A percentile compares a stretch with the other conserved stretches of the same genome.
These are phyloP conservation scores for Amphirosellinia nigrospora DNA, from an alignment of 495 filamentous ascomycete species.

Conservation along the genomic window DNA sequence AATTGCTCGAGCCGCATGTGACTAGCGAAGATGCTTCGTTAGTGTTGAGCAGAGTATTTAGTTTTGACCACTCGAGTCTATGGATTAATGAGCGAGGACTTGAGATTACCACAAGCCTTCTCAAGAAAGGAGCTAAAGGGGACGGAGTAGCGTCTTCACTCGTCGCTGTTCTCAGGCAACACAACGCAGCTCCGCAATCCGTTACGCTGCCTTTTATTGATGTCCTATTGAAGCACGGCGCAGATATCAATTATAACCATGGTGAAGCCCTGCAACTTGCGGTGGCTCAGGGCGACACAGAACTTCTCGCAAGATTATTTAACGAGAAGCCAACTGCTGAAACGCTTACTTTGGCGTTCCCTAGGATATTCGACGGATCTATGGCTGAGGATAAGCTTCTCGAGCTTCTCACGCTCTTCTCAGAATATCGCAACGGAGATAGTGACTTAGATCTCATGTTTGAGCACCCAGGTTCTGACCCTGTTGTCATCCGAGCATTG, in stretches of 20 bases:
- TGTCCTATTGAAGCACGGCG: constrained; percentile 43
- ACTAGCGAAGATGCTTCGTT: constrained; percentile 45
- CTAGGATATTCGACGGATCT: constrained; percentile 47
- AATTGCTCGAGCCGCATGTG: constrained; percentile 44
- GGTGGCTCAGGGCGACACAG: constrained; percentile 44
- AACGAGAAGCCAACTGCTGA: constrained; percentile 45
- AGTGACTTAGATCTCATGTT: constrained; percentile 51
- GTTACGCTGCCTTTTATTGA: constrained; percentile 44
- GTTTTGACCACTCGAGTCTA: constrained; percentile 32
- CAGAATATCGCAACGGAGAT: constrained; percentile 48
- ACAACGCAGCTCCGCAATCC: constrained; percentile 38
- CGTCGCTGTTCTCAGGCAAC: constrained; percentile 41
- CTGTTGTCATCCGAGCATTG: constrained; percentile 51
- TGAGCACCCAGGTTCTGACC: constrained; percentile 37
- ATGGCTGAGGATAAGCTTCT: constrained; percentile 45
- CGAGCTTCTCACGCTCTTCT: constrained; percentile 47
- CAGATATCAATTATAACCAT: constrained; percentile 48
- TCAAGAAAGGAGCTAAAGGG: constrained; percentile 50
- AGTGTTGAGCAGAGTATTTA: constrained; percentile 48
- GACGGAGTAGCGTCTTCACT: constrained; percentile 46
- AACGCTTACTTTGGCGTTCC: constrained; percentile 50
- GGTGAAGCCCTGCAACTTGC: constrained; percentile 51
- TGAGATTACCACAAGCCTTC: constrained; percentile 45
- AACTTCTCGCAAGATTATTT: constrained; percentile 47
- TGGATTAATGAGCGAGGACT: constrained; percentile 50